Evolutionary conservation across 495 filamentous ascomycete species (phyloP).

Genomic region (Penicillium silybi): DNA sequence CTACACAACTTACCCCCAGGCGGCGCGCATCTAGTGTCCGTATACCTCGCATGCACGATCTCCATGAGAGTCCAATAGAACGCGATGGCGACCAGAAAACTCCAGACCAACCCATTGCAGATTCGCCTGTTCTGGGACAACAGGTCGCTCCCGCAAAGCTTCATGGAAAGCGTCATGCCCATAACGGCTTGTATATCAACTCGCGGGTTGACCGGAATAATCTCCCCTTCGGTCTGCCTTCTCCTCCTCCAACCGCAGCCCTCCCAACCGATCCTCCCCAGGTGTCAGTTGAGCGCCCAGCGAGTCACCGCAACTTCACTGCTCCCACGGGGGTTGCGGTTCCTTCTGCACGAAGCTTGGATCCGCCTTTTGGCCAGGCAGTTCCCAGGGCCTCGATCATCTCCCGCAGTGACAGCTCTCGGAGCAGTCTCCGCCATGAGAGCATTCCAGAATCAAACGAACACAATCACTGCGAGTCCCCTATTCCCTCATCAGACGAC

Average conservation of each 20-base stretch:
- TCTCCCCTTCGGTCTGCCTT: constrained; percentile 27
- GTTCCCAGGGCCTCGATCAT: constrained; percentile 16
- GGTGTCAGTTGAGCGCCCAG: not conserved
- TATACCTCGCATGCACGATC: constrained; percentile 14
- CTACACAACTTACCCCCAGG: constrained; percentile 10
- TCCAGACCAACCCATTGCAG: constrained; percentile 14
- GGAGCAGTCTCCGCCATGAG: constrained; percentile 25
- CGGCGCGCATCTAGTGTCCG: constrained; percentile 17
- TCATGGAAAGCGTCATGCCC: constrained; percentile 8
- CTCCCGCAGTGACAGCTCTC: constrained; percentile 28
- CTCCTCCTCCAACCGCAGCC: constrained; percentile 29
- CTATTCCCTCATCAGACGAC: constrained; percentile 43
- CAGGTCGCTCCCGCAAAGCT: constrained; percentile 4
- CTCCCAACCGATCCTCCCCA: constrained; percentile 24
- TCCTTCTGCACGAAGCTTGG: constrained; percentile 4
- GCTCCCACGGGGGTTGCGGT: constrained; percentile 4
- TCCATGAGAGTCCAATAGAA: constrained; percentile 9
- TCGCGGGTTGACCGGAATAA: constrained; percentile 16
- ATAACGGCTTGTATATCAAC: constrained; percentile 17
- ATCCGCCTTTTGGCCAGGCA: constrained; percentile 3
- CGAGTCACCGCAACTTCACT: constrained; percentile 17
- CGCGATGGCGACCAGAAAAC: not conserved
- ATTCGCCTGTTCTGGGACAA: constrained; percentile 24
- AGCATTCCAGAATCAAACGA: constrained; percentile 21
- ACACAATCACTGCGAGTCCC: constrained; percentile 24